Evolutionary conservation across 1,284 basidiomycete genomes (phyloP).

Genomic region (Neotropicomus parvogracilis): DNA sequence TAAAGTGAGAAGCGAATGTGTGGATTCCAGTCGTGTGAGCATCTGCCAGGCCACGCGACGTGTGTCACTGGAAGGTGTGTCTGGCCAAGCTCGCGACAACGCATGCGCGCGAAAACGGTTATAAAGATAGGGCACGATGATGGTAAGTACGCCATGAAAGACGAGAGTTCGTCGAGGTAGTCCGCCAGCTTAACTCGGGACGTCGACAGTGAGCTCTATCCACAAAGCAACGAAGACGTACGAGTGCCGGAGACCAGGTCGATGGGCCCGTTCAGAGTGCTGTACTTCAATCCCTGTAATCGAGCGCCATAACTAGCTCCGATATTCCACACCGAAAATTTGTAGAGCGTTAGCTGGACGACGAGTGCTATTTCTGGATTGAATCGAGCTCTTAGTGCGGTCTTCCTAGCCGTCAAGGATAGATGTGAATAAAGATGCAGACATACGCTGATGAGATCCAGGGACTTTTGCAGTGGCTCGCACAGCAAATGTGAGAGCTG

Average conservation of each 20-base stretch:
- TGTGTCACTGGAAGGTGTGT: constrained; percentile 74
- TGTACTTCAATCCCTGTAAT: constrained; percentile 81
- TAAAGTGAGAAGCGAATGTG: constrained; percentile 59
- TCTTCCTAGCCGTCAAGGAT: constrained; percentile 37
- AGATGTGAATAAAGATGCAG: constrained; percentile 1
- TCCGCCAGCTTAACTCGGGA: constrained; percentile 50
- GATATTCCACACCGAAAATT: constrained; percentile 77
- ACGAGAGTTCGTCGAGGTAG: constrained; percentile 59
- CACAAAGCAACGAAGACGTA: constrained; percentile 15
- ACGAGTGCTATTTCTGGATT: constrained; percentile 81
- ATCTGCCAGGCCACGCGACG: constrained; percentile 75
- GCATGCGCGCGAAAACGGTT: constrained; percentile 72
- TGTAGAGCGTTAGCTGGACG: constrained; percentile 78
- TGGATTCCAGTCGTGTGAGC: constrained; percentile 66
- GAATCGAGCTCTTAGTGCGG: constrained; percentile 60
- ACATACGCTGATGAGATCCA: constrained; percentile 70
- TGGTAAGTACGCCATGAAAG: constrained; percentile 71
- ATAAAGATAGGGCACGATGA: constrained; percentile 78
- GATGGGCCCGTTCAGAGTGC: constrained; percentile 36
- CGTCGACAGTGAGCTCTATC: constrained; percentile 12
- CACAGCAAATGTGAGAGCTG: constrained; percentile 83
- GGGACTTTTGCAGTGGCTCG: constrained; percentile 76
- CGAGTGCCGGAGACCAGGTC: constrained; percentile 15
- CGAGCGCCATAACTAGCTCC: constrained; percentile 88
- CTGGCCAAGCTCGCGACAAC: constrained; percentile 84